Percentiles rank a stretch among this genome's conserved stretches.
phyloP scores from a whole-genome alignment of 2,329 filamentous ascomycete genomes.

The Beauveria brongniartii region DNA sequence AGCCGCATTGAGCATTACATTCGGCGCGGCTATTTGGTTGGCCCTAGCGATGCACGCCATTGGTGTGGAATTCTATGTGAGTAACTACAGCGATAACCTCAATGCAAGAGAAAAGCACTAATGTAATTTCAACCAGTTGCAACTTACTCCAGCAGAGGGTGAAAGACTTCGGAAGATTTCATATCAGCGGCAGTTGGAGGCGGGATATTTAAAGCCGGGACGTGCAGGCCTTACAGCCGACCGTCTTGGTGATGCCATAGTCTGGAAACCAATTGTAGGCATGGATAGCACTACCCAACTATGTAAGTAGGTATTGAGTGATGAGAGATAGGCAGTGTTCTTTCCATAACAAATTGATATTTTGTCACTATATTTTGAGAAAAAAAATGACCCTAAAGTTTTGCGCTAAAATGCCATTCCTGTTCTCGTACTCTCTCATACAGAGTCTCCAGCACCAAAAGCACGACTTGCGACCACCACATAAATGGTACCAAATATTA shows the following conservation, averaged over 20 bases:
- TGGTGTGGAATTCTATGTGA: conserved; percentile 39
- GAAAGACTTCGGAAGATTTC: conserved; percentile 47
- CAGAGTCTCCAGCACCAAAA: no score
- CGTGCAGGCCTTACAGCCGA: conserved; percentile 37
- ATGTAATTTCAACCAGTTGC: conserved; percentile 27
- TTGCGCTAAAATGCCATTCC: no score
- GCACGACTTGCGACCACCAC: no score
- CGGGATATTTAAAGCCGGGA: conserved; percentile 42
- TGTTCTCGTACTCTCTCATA: no score
- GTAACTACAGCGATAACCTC: conserved; percentile 12
- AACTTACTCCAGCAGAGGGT: conserved; percentile 44
- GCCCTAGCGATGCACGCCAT: conserved; percentile 41
- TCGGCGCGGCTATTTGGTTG: conserved; percentile 45
- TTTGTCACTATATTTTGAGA: no score
- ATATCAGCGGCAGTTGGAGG: conserved; percentile 47
- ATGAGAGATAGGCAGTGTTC: no score
- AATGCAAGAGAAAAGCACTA: neutral
- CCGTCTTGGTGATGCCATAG: conserved; percentile 24
- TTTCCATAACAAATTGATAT: no score
- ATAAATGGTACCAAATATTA: neutral
- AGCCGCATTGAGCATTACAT: conserved; percentile 35
- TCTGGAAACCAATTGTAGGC: neutral
- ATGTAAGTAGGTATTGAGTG: no score
- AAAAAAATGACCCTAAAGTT: no score
- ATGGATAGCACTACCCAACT: neutral